Conservation (phyloP, 768 basidiomycete species). For the Amanita pseudoporphyria region DNA sequence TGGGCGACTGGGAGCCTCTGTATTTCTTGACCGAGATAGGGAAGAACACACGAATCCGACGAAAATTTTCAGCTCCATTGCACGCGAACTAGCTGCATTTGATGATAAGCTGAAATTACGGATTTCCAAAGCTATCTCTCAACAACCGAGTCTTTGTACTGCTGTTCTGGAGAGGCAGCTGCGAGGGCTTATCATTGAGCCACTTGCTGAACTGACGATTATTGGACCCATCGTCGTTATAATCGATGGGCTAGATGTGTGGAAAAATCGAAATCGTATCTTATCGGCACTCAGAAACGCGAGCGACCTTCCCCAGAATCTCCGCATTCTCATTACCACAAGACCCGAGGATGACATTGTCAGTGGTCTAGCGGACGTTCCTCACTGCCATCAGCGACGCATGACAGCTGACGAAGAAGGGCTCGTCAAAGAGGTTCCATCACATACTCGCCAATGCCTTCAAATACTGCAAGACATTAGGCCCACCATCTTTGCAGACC, state of each 20-base stretch:
- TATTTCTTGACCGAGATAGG: slow-evolving; percentile 16
- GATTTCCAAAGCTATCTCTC: slow-evolving; percentile 4
- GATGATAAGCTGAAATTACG: slow-evolving; percentile 11
- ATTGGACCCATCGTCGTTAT: slow-evolving; percentile 24
- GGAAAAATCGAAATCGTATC: slow-evolving; percentile 10
- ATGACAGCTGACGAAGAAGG: slow-evolving; percentile 3
- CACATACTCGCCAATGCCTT: not conserved
- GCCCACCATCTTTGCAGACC: not conserved
- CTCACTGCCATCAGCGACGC: not conserved
- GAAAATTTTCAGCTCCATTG: slow-evolving; percentile 24
- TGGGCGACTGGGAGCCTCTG: slow-evolving; percentile 21
- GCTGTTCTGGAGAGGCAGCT: slow-evolving; percentile 15
- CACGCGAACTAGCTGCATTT: slow-evolving; percentile 22
- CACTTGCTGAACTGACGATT: slow-evolving; percentile 14
- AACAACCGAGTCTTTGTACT: not conserved
- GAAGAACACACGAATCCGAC: slow-evolving; percentile 12
- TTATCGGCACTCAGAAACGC: slow-evolving; percentile 1
- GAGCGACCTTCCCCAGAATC: slow-evolving; percentile 14
- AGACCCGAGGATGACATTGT: slow-evolving; percentile 15
- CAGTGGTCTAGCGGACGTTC: not conserved
- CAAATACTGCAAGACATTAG: not conserved
- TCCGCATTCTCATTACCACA: slow-evolving; percentile 20
- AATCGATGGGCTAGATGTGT: slow-evolving; percentile 25
- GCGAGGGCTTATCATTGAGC: slow-evolving; percentile 17
- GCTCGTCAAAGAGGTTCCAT: not conserved